A percentile compares a stretch with the other conserved stretches of the same genome.
Evolutionary conservation across 2,329 filamentous ascomycete genomes (phyloP).

Genomic region (Podosphaera xanthii): DNA sequence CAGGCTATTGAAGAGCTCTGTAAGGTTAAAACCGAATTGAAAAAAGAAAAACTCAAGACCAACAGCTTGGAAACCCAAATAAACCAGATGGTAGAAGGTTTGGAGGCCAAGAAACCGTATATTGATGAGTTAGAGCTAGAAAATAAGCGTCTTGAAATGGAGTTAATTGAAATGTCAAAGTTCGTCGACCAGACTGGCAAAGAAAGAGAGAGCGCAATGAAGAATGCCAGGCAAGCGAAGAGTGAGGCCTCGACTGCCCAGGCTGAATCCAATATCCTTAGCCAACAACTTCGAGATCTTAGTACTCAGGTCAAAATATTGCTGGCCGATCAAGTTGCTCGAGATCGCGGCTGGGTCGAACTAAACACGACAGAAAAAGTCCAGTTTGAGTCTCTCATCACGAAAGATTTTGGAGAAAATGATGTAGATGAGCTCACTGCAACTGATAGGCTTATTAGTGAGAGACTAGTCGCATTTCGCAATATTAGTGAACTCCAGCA

Average conservation of each 20-base stretch:
- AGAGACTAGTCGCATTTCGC: conserved; percentile 76
- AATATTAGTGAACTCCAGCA: conserved; percentile 64
- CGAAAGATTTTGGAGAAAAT: conserved; percentile 50
- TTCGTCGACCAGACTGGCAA: conserved; percentile 63
- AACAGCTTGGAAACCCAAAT: conserved; percentile 54
- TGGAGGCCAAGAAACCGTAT: conserved; percentile 73
- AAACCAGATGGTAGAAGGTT: conserved; percentile 63
- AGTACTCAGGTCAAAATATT: conserved; percentile 80
- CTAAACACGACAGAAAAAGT: conserved; percentile 49
- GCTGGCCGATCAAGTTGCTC: conserved; percentile 63
- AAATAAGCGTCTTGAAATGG: conserved; percentile 54
- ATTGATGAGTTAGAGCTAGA: conserved; percentile 69
- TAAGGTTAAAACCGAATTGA: conserved; percentile 48
- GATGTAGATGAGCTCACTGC: conserved; percentile 54
- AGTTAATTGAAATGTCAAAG: conserved; percentile 66
- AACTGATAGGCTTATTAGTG: conserved; percentile 71
- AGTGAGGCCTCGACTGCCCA: conserved; percentile 40
- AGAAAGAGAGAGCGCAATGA: conserved; percentile 57
- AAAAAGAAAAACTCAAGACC: conserved; percentile 49
- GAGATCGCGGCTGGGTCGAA: conserved; percentile 54
- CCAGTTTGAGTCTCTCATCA: conserved; percentile 55
- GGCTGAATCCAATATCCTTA: conserved; percentile 54
- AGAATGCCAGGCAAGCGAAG: conserved; percentile 57
- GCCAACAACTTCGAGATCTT: conserved; percentile 70
- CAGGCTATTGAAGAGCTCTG: conserved; percentile 42